These are phyloP conservation scores for Saccharomycopsis crataegensis DNA, from an alignment of 1,139 yeast genomes.

Conservation along the genomic window DNA sequence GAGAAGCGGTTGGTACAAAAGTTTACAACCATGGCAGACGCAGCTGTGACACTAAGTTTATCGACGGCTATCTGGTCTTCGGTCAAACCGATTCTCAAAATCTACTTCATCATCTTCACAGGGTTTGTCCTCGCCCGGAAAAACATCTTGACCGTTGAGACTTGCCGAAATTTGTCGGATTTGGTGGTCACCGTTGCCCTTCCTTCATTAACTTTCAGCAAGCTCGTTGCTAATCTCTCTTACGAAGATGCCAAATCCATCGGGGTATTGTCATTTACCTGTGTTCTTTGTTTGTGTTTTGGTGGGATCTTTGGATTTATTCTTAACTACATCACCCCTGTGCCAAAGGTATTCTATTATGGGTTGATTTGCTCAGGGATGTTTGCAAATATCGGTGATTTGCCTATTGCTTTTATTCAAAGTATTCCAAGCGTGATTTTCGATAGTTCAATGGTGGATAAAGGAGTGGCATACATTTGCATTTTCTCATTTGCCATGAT, in stretches of 20 bases:
- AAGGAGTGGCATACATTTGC: constrained; percentile 83
- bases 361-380: constrained; percentile 51
- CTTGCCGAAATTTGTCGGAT: constrained; percentile 51
- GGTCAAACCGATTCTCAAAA: constrained; percentile 53
- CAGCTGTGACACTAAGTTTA: not conserved
- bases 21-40: no score
- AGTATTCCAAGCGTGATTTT: constrained; percentile 44
- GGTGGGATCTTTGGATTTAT: constrained; percentile 35
- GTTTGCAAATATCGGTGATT: constrained; percentile 54
- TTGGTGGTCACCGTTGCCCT: constrained; percentile 44
- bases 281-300: constrained; percentile 36
- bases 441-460: constrained; percentile 49
- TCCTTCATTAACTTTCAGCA: constrained; percentile 50
- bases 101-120: constrained; percentile 46
- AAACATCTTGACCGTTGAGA: constrained; percentile 47
- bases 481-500: constrained; percentile 67
- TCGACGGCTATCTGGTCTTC: constrained; percentile 24
- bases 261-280: constrained; percentile 47
- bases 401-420: constrained; percentile 56
- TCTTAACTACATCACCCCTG: constrained; percentile 32
- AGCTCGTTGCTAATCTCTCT: constrained; percentile 41
- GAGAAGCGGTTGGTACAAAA: no score
- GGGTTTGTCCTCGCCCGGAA: constrained; percentile 44
- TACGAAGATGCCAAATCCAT: constrained; percentile 48
- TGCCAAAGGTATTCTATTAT: constrained; percentile 52